Evolutionary conservation across 2,329 filamentous ascomycete genomes (phyloP).

Genomic region (Fusarium oligoseptatum): DNA sequence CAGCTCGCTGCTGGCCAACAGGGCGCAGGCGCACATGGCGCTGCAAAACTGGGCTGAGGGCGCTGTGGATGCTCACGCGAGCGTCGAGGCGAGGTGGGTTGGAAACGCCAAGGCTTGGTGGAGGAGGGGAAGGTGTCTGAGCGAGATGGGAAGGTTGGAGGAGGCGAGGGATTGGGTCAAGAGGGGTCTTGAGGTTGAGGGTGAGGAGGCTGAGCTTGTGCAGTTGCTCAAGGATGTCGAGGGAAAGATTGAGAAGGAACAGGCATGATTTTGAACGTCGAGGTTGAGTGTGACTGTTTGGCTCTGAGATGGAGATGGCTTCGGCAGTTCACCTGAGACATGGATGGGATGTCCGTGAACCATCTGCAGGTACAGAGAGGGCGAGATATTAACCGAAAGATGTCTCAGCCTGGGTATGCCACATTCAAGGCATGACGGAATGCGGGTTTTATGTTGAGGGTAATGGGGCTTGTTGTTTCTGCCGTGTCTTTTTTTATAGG

Average conservation of each 20-base stretch:
- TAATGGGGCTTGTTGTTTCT: slow-evolving; percentile 19
- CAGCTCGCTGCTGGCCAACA: slow-evolving; percentile 82
- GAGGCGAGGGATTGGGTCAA: slow-evolving; percentile 86
- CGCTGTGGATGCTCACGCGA: slow-evolving; percentile 87
- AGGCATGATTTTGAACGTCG: slow-evolving; percentile 36
- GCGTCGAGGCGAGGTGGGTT: slow-evolving; percentile 86
- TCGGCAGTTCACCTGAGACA: slow-evolving; percentile 6
- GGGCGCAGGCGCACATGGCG: slow-evolving; percentile 91
- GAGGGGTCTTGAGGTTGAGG: slow-evolving; percentile 85
- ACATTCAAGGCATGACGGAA: slow-evolving; percentile 17
- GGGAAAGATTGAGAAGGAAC: slow-evolving; percentile 57
- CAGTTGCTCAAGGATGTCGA: slow-evolving; percentile 75
- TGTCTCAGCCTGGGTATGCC: slow-evolving; percentile 20
- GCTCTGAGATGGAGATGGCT: background rate
- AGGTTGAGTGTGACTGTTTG: background rate
- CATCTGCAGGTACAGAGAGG: slow-evolving; percentile 9
- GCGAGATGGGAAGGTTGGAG: slow-evolving; percentile 89
- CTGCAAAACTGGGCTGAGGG: slow-evolving; percentile 86
- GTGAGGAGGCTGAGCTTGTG: slow-evolving; percentile 74
- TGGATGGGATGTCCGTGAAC: background rate
- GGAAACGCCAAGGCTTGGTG: slow-evolving; percentile 97
- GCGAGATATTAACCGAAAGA: background rate
- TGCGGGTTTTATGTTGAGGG: slow-evolving; percentile 23
- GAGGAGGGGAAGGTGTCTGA: slow-evolving; percentile 84
- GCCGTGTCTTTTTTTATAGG: slow-evolving; percentile 5